Percentiles rank a stretch among this genome's conserved stretches.
These are phyloP conservation scores for Globisporangium solare DNA, from an alignment of 352 stramenopile species.

Conservation along the genomic window DNA sequence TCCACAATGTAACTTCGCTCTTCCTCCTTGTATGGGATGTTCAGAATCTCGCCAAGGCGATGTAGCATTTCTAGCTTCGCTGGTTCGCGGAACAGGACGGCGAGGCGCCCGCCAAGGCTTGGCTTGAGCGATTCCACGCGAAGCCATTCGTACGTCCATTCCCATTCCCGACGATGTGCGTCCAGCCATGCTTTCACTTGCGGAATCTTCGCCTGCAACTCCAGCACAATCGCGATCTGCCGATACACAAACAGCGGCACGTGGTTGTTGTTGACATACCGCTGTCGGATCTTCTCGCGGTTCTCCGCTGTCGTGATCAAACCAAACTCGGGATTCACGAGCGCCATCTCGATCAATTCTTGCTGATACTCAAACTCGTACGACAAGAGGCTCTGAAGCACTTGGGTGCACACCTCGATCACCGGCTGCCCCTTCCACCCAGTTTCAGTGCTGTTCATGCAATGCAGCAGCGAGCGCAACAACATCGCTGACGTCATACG, in stretches of 20 bases:
- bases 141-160: slow-evolving; percentile 88
- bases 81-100: slow-evolving; percentile 58
- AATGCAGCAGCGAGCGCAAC: slow-evolving; percentile 65
- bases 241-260: slow-evolving; percentile 79
- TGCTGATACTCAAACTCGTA: slow-evolving; percentile 57
- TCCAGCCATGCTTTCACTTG: slow-evolving; percentile 51
- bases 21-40: slow-evolving; percentile 64
- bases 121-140: slow-evolving; percentile 80
- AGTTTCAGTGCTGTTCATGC: slow-evolving; percentile 75
- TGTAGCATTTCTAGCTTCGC: slow-evolving; percentile 72
- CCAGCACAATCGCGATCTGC: slow-evolving; percentile 63
- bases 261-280: slow-evolving; percentile 64
- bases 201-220: slow-evolving; percentile 63
- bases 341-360: slow-evolving; percentile 63
- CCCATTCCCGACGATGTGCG: slow-evolving; percentile 52
- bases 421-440: slow-evolving; percentile 85
- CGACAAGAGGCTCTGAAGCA: slow-evolving; percentile 56
- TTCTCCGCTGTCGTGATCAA: slow-evolving; percentile 64
- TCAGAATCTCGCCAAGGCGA: slow-evolving; percentile 55
- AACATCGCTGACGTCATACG: slow-evolving; percentile 52
- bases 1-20: slow-evolving; percentile 86
- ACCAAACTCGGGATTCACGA: slow-evolving; percentile 61
- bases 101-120: slow-evolving; percentile 61
- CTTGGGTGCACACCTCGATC: slow-evolving; percentile 65
- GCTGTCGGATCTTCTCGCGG: slow-evolving; percentile 55